These are phyloP conservation scores for Sporothrix luriei DNA, from an alignment of 2,329 filamentous ascomycete species.

Conservation along the genomic window DNA sequence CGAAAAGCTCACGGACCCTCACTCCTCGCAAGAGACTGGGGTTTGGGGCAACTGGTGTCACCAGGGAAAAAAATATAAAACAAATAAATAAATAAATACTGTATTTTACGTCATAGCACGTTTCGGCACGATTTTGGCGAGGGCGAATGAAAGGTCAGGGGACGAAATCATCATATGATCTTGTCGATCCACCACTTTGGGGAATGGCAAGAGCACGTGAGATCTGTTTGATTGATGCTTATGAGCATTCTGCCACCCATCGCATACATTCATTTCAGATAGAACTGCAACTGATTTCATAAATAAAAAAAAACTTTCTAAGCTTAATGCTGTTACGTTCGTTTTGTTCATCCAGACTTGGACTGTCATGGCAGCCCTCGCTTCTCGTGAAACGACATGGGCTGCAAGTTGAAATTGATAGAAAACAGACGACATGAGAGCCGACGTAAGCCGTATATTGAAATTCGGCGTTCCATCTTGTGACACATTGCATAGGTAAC, in stretches of 20 bases:
- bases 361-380: background rate
- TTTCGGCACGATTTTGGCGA: background rate
- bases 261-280: background rate
- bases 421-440: background rate
- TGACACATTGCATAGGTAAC: background rate
- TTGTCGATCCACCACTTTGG: background rate
- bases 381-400: background rate
- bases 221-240: background rate
- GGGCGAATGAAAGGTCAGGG: background rate
- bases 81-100: background rate
- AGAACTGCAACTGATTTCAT: too few species aligned
- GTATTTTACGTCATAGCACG: background rate
- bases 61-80: background rate
- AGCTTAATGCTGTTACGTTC: too few species aligned
- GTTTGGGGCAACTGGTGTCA: constrained; percentile 5
- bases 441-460: constrained; percentile 8
- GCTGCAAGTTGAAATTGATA: background rate
- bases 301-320: too few species aligned
- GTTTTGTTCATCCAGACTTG: background rate
- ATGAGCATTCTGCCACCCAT: background rate
- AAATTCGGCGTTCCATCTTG: background rate
- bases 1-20: constrained; percentile 14
- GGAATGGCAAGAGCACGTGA: constrained; percentile 2
- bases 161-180: background rate
- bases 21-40: background rate